Conservation (phyloP, 2,329 filamentous ascomycete genomes). For the Myriangium duriaei region DNA sequence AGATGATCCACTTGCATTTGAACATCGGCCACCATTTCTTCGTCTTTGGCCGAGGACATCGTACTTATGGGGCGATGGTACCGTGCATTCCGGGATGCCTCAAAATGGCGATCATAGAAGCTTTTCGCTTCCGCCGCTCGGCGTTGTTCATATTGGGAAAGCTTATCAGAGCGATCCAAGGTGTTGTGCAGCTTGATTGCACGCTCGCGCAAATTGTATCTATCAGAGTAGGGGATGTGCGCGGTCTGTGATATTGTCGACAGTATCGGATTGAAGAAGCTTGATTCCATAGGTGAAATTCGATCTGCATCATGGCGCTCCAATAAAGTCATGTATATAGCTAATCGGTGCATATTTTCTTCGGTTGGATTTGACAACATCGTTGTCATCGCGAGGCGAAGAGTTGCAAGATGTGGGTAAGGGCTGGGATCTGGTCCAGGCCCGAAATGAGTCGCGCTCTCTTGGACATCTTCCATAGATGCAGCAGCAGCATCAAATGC, state of each 20-base stretch:
- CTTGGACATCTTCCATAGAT: too few relatives aligned
- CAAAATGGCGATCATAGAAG: neutral
- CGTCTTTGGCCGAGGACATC: constrained; percentile 1
- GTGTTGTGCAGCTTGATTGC: neutral
- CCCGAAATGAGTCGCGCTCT: too few relatives aligned
- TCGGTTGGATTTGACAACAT: constrained; percentile 10
- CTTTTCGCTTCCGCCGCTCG: neutral
- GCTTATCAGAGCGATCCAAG: neutral
- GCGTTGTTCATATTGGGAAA: too few relatives aligned
- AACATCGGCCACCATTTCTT: constrained; percentile 6
- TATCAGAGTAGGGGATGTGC: neutral
- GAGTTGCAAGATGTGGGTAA: too few relatives aligned
- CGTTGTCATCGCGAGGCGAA: too few relatives aligned
- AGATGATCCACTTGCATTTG: constrained; percentile 17
- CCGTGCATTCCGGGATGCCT: neutral
- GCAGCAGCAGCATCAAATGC: constrained; percentile 42
- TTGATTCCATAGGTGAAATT: constrained; percentile 9
- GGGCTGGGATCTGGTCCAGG: too few relatives aligned
- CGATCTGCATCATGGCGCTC: constrained; percentile 4
- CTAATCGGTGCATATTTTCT: constrained; percentile 11
- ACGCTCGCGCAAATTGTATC: neutral
- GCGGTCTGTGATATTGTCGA: constrained; percentile 1
- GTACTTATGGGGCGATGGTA: too few relatives aligned
- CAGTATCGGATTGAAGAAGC: constrained; percentile 11
- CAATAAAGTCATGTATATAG: constrained; percentile 7